Base-by-base conservation (phyloP, 768 basidiomycete species). In the Mycena latifolia region DNA sequence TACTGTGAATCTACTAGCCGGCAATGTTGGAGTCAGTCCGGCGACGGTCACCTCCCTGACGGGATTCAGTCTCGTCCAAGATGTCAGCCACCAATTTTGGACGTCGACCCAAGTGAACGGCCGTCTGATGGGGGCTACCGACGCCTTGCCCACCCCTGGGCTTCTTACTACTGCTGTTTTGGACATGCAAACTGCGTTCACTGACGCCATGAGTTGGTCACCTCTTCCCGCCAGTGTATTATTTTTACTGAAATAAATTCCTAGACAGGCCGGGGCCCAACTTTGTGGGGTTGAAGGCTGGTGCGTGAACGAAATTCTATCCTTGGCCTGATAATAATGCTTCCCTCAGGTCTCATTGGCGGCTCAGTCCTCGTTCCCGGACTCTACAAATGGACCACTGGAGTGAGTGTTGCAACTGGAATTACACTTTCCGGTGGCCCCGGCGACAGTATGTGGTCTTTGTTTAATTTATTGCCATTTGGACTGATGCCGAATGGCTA, bases 51-150 rank as follows among this genome's bases (percentile, higher is more conserved):
- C 41, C n/a, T 43, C 41, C n/a, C n/a, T 43, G 41, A 43, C 41
- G 6, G 41, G 41, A 20, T 43, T 43, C 41, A 43, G 41, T 22
- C 41, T 43, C 41, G 20, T n/a, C 41, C 41, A 43, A 43, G 41
- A 43, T n/a, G 41, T 43, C 20, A 43, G 51, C 31, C 15, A 31
- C 31, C 51, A 53, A 35, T 53, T 53, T 35, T 53, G 29, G 51
- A 53, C 51, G 14, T 53, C 51, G 11, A 35, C 51, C 3, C 51
- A 53, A 24, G 51, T 53, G 10, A 53, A 53, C 51, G 51, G 51
- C 31, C 51, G 51, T n/a, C n/a, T 53, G 8, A 53, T 53, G 51
- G 51, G 51, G 9, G 25, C 51, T 20, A 53, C 51, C 51, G 51
- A 53, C 28, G 51, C 51, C 12, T 24, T 28, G 10, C 51, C 51